Conservation (phyloP, 495 filamentous ascomycete genomes). For the Darksidea phi region DNA sequence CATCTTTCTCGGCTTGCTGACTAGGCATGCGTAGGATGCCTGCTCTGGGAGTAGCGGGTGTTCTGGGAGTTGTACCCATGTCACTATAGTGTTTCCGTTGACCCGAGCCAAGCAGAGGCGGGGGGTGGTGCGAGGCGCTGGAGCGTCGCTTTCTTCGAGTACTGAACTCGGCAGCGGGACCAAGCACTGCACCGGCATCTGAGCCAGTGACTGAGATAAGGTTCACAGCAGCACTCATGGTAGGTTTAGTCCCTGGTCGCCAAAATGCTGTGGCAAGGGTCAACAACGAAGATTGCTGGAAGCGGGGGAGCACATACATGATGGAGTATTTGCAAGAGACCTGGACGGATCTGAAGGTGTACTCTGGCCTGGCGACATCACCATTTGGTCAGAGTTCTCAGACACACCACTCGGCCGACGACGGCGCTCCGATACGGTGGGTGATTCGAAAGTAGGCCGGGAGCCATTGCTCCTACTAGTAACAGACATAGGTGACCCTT, state of each 20-base stretch:
- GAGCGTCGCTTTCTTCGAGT: conserved; percentile 35
- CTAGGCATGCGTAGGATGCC: conserved; percentile 56
- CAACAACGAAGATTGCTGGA: not conserved
- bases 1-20: conserved; percentile 76
- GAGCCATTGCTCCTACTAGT: conserved; percentile 8
- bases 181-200: conserved; percentile 17
- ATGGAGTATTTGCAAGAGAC: conserved; percentile 14
- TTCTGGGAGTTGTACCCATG: conserved; percentile 18
- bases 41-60: conserved; percentile 27
- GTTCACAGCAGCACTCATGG: not conserved
- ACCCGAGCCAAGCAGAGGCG: conserved; percentile 21
- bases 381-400: conserved; percentile 30
- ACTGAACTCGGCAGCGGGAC: conserved; percentile 34
- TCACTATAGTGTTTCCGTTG: conserved; percentile 35
- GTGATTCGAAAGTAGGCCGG: conserved; percentile 27
- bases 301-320: conserved; percentile 14
- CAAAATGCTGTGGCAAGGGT: conserved; percentile 23
- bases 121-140: conserved; percentile 29
- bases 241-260: conserved; percentile 12
- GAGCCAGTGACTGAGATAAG: conserved; percentile 6
- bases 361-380: conserved; percentile 25
- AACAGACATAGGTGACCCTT: conserved; percentile 25
- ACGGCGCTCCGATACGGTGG: conserved; percentile 15
- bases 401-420: conserved; percentile 35
- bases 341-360: conserved; percentile 21